Evolutionary conservation across 768 basidiomycete species (phyloP).

Genomic region (Inosperma sp.): DNA sequence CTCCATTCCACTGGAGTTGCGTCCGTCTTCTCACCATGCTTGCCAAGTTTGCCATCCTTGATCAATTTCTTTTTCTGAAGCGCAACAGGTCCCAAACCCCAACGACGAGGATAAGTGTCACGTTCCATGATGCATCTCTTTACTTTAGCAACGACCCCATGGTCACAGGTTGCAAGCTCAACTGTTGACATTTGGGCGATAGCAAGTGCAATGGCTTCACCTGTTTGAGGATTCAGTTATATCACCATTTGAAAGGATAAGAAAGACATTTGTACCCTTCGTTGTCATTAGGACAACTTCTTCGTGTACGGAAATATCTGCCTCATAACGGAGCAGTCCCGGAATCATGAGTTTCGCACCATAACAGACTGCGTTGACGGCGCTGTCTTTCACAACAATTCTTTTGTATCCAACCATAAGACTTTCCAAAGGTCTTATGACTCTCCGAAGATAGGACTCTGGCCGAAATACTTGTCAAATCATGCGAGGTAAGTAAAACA

Average conservation of each 20-base stretch:
- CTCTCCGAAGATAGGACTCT: conserved; percentile 97
- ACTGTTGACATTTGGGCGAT: conserved; percentile 99
- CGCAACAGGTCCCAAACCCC: conserved; percentile 98
- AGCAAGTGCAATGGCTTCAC: conserved; percentile 91
- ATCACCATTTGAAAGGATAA: neutral
- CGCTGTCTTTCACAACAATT: conserved; percentile 98
- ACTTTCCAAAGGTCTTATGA: conserved; percentile 90
- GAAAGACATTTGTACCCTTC: conserved; percentile 54
- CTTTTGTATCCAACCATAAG: conserved; percentile 95
- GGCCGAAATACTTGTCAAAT: conserved; percentile 9
- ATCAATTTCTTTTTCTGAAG: conserved; percentile 97
- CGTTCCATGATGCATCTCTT: conserved; percentile 99
- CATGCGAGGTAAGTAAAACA: conserved; percentile 3
- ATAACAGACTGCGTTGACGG: conserved; percentile 98
- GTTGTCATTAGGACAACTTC: conserved; percentile 99
- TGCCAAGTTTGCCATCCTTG: conserved; percentile 95
- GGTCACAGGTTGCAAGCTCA: conserved; percentile 95
- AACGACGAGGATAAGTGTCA: conserved; percentile 94
- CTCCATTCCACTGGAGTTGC: conserved; percentile 92
- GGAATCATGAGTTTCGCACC: conserved; percentile 99
- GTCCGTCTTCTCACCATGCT: conserved; percentile 85
- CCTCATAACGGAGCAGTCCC: conserved; percentile 92
- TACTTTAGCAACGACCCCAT: conserved; percentile 98
- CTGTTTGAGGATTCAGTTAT: conserved; percentile 38
- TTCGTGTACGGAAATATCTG: conserved; percentile 90